phyloP scores from a whole-genome alignment of 129 eudicot species.

The Flaveria bidentis region DNA sequence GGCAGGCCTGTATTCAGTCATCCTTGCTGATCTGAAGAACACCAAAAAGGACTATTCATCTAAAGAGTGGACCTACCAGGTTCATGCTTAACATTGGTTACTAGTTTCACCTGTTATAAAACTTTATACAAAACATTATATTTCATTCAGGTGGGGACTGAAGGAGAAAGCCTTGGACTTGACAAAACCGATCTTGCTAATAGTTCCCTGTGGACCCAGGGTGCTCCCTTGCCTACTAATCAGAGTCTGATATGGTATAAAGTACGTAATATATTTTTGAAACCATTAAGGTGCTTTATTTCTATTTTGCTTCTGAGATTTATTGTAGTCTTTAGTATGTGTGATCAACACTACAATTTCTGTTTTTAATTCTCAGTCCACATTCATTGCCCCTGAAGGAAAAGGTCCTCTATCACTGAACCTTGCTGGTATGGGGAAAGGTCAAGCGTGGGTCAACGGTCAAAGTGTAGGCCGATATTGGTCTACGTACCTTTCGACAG shows the following conservation, averaged over 20 bases:
- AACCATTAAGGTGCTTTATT: background rate
- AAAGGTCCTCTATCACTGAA: conserved; percentile 62
- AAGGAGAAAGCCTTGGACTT: conserved; percentile 77
- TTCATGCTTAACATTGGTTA: conserved; percentile 19
- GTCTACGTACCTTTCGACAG: conserved; percentile 72
- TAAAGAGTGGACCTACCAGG: conserved; percentile 82
- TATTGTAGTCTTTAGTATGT: background rate
- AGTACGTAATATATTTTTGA: conserved; percentile 33
- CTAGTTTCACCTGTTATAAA: background rate
- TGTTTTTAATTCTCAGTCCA: conserved; percentile 40
- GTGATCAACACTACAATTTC: conserved; percentile 16
- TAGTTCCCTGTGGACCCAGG: conserved; percentile 65
- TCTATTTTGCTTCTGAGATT: too few species aligned
- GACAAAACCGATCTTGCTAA: conserved; percentile 55
- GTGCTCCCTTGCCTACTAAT: conserved; percentile 43
- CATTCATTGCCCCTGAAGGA: conserved; percentile 67
- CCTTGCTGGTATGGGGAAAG: conserved; percentile 83
- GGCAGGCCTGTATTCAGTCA: conserved; percentile 66
- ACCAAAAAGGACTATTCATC: conserved; percentile 50
- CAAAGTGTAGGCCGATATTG: conserved; percentile 71
- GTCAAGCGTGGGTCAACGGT: conserved; percentile 81
- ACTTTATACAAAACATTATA: conserved; percentile 6
- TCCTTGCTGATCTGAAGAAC: conserved; percentile 43
- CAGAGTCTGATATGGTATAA: conserved; percentile 78
- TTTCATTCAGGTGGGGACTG: conserved; percentile 64